Conservation (phyloP, 140 eudicot genomes). For the Ambrosia hybrid region DNA sequence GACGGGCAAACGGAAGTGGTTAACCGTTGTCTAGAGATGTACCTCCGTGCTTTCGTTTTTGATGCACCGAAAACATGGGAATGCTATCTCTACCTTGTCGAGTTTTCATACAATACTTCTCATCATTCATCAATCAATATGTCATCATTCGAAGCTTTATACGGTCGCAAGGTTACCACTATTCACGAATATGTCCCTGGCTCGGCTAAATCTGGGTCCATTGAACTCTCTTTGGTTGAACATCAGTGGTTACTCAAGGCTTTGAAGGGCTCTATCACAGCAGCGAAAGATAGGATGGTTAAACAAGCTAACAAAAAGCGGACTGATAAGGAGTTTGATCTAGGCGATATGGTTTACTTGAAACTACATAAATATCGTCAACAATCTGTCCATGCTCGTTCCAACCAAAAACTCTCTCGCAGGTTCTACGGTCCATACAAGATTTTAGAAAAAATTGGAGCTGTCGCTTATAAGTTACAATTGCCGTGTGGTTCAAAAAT, state of each 20-base stretch:
- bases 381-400: neutral
- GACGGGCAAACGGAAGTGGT: too few relatives aligned
- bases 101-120: conserved; percentile 12
- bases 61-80: neutral
- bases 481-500: neutral
- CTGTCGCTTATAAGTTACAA: neutral
- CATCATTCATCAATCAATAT: neutral
- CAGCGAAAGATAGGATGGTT: neutral
- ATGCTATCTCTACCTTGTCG: neutral
- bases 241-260: neutral
- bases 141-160: neutral
- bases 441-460: too few relatives aligned
- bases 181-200: neutral
- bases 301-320: too few relatives aligned
- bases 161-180: too few relatives aligned
- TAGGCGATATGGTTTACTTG: neutral
- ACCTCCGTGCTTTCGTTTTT: too few relatives aligned
- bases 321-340: neutral
- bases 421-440: neutral
- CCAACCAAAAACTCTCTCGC: neutral
- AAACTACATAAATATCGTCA: neutral
- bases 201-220: neutral
- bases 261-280: neutral
- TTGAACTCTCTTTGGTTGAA: neutral
- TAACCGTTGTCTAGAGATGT: too few relatives aligned